Base-by-base conservation (phyloP, 148 eudicot genomes). In the Cornus suecica region DNA sequence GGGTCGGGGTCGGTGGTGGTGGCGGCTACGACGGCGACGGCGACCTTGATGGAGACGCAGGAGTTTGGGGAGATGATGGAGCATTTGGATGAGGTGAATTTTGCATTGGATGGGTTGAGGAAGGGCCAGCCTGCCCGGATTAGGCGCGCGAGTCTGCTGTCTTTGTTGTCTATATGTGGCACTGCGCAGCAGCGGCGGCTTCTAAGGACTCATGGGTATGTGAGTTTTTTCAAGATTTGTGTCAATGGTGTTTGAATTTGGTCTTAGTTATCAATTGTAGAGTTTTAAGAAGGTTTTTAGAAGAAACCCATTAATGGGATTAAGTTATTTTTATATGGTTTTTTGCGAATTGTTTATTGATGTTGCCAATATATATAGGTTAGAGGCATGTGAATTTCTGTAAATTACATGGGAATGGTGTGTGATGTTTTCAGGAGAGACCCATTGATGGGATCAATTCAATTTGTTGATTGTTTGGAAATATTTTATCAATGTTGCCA, bases 1-100 rank as follows among this genome's bases (percentile, higher is more conserved):
- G 75, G 25, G 67, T 62, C 27, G 37, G 61, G n/a, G 61, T 23
- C 31, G 3, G 34, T 28, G 16, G 37, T 10, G 25, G 0, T 26
- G 63, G 34, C 74, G 0, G 3, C 27, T n/a, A 58, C 14, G 82
- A 54, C 73, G 45, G 72, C 25, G 1, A 77, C 87, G 32, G 74
- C 87, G 74, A 87, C 94, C 6, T 86, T 95, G 86, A 91, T 92
- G 97, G 99, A 95, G 84, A 95, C 97, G 23, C 94, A 92, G 62
- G 99, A 95, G 84, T 84, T 76, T 77, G 99, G 97, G 63, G 99
- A 95, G 82, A 95, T 92, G 97, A 92, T 90, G 94, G 99, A 95
- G 84, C 89, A 89, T 78, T 80, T 86, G 76, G 99, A 95, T 70
- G 99, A 95, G 86, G 93, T 95, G 69, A 81, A 90, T 82, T 95